Base-by-base conservation (phyloP, 257 asterid genomes). In the Scutellaria galericulata region DNA sequence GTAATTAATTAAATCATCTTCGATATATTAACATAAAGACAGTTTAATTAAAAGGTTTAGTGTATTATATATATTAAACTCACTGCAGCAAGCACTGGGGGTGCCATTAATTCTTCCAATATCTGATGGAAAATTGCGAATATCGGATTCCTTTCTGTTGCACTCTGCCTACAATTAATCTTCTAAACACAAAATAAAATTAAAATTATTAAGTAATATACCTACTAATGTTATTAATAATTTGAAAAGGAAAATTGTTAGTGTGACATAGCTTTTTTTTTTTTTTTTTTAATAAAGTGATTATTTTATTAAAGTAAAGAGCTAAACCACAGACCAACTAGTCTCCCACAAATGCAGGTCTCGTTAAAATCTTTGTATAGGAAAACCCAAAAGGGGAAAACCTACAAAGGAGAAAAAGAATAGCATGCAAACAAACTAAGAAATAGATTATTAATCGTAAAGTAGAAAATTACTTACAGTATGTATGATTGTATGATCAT, bases 61-160 rank as follows among this genome's bases (percentile, higher is more conserved):
- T 24, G 2, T 24, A 24, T 24, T 24, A 24, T 24, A 24, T 24
- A 24, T 31, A 31, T 27, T 57, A 81, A 78, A 80, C 91, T 84
- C 75, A 92, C 96, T 44, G 96, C 96, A 31, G 78, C 92, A 78
- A 92, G 39, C 1, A 93, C 81, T 14, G 96, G 93, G 44, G 98
- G 98, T 63, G 98, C 76, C 79, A 58, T 63, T 58, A 92, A 63
- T 83, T 92, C 92, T 73, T 89, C 84, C 35, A 80, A 22, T 39
- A 92, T 51, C 66, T 85, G 86, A 73, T 77, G 87, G 57, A 85
- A 47, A 39, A 73, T 24, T 42, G 58, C 86, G 31, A 56, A 11
- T 22, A 84, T 15, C 42, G 73, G 78, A 35, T 53, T 39, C 88
- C 80, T 79, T 35, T 13, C n/a, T 20, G 67, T 12, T 41, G 69